Evolutionary conservation across 768 basidiomycete species (phyloP).

Genomic region (Calocybe cyanea): DNA sequence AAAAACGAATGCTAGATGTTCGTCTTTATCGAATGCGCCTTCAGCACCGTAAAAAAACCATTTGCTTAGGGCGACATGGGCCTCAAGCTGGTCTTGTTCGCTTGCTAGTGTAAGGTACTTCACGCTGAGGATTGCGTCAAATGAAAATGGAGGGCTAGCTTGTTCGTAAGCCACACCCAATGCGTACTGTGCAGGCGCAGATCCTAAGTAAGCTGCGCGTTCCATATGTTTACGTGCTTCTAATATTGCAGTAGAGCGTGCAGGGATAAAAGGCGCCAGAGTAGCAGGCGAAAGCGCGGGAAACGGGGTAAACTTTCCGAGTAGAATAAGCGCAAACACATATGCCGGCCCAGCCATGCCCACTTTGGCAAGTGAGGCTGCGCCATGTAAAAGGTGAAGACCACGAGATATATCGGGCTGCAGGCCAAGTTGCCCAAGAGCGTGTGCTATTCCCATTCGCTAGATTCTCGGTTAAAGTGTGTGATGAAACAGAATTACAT

Average conservation of each 20-base stretch:
- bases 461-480: slow-evolving; percentile 23
- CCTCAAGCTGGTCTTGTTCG: slow-evolving; percentile 85
- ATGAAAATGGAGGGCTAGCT: slow-evolving; percentile 77
- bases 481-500: slow-evolving; percentile 27
- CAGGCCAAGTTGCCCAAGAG: slow-evolving; percentile 82
- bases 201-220: slow-evolving; percentile 80
- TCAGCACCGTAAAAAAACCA: slow-evolving; percentile 92
- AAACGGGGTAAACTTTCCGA: slow-evolving; percentile 76
- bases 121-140: slow-evolving; percentile 85
- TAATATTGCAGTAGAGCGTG: slow-evolving; percentile 39
- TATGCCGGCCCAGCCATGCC: slow-evolving; percentile 86
- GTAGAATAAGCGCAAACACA: slow-evolving; percentile 82
- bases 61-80: slow-evolving; percentile 95
- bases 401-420: slow-evolving; percentile 50
- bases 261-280: slow-evolving; percentile 52
- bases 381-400: slow-evolving; percentile 68
- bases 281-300: slow-evolving; percentile 45
- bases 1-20: slow-evolving; percentile 80
- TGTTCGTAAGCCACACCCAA: slow-evolving; percentile 91
- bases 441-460: slow-evolving; percentile 91
- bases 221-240: slow-evolving; percentile 80
- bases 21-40: slow-evolving; percentile 76
- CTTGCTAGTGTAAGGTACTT: slow-evolving; percentile 85
- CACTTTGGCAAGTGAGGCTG: slow-evolving; percentile 69
- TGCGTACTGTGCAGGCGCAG: slow-evolving; percentile 88